Percentiles rank a stretch among this genome's conserved stretches.
phyloP scores from a whole-genome alignment of 2,329 filamentous ascomycete genomes.

The Fusarium hainanense region DNA sequence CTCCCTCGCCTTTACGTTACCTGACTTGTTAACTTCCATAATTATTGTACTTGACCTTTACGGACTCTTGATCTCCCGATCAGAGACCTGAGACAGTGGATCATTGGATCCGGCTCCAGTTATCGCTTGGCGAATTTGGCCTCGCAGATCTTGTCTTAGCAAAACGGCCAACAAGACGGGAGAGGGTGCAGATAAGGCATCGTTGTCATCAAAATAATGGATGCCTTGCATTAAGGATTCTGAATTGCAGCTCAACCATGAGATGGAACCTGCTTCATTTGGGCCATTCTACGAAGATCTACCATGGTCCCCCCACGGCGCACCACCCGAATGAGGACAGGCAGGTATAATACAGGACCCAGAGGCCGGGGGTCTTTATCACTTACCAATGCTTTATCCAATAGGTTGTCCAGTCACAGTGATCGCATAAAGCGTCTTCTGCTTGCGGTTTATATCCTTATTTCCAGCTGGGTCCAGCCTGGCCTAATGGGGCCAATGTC shows the following conservation, averaged over 20 bases:
- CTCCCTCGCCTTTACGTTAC: background rate
- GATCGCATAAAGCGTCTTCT: slow-evolving; percentile 8
- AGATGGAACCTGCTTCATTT: slow-evolving; percentile 36
- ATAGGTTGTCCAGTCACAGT: slow-evolving; percentile 24
- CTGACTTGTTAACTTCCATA: background rate
- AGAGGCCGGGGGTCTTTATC: slow-evolving; percentile 21
- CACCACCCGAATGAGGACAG: slow-evolving; percentile 33
- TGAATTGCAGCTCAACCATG: slow-evolving; percentile 5
- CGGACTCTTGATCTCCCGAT: slow-evolving; percentile 28
- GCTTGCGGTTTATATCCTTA: slow-evolving; percentile 21
- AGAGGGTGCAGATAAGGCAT: background rate
- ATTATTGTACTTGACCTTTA: slow-evolving; percentile 2
- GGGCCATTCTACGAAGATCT: slow-evolving; percentile 42
- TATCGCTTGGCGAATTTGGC: slow-evolving; percentile 18
- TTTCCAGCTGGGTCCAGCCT: slow-evolving; percentile 28
- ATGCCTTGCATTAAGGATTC: slow-evolving; percentile 7
- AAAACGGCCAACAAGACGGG: background rate
- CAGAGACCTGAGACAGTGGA: slow-evolving; percentile 45
- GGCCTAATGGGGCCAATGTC: background rate
- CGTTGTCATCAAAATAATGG: background rate
- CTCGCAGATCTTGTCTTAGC: slow-evolving; percentile 17
- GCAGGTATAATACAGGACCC: slow-evolving; percentile 9
- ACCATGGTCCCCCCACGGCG: slow-evolving; percentile 21
- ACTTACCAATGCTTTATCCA: slow-evolving; percentile 7
- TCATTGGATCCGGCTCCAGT: slow-evolving; percentile 6